Conservation (phyloP, 768 basidiomycete species). For the Galerina sulciceps region DNA sequence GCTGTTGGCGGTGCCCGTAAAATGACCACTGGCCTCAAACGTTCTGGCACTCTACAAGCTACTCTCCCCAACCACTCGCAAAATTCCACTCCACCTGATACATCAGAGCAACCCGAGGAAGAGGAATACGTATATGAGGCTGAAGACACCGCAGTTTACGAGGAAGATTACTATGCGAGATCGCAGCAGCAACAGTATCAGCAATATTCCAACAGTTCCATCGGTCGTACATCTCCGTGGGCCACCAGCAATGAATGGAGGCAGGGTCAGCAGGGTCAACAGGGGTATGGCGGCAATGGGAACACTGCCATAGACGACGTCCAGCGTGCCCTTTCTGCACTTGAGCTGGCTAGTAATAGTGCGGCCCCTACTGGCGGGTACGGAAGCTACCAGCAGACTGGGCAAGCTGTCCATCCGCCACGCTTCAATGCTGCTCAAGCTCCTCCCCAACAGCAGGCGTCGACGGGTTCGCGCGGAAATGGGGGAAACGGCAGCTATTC, state of each 20-base stretch:
- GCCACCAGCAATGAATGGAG: slow-evolving; percentile 62
- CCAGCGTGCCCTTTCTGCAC: slow-evolving; percentile 68
- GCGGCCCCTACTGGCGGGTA: slow-evolving; percentile 19
- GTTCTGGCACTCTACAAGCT: slow-evolving; percentile 77
- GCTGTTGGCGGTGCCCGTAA: slow-evolving; percentile 57
- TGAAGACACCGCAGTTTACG: slow-evolving; percentile 56
- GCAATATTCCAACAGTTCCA: slow-evolving; percentile 56
- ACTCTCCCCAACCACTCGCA: slow-evolving; percentile 45
- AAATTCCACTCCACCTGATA: slow-evolving; percentile 42
- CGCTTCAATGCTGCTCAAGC: slow-evolving; percentile 64
- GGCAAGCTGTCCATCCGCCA: slow-evolving; percentile 68
- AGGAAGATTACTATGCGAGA: slow-evolving; percentile 58
- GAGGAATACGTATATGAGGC: slow-evolving; percentile 53
- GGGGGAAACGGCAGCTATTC: slow-evolving; percentile 34
- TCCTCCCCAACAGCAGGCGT: slow-evolving; percentile 46
- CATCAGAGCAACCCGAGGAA: slow-evolving; percentile 44
- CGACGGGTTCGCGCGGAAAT: slow-evolving; percentile 38
- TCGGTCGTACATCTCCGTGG: slow-evolving; percentile 74
- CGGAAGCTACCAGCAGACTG: slow-evolving; percentile 40
- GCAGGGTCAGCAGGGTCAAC: slow-evolving; percentile 34
- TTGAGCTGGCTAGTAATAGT: slow-evolving; percentile 59
- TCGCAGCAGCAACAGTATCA: slow-evolving; percentile 45
- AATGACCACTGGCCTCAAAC: slow-evolving; percentile 58
- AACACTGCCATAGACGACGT: slow-evolving; percentile 70
- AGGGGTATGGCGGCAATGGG: slow-evolving; percentile 28